Evolutionary conservation across 108 stramenopile genomes (phyloP).

Genomic region (Cyclotella choctawhatcheeana): DNA sequence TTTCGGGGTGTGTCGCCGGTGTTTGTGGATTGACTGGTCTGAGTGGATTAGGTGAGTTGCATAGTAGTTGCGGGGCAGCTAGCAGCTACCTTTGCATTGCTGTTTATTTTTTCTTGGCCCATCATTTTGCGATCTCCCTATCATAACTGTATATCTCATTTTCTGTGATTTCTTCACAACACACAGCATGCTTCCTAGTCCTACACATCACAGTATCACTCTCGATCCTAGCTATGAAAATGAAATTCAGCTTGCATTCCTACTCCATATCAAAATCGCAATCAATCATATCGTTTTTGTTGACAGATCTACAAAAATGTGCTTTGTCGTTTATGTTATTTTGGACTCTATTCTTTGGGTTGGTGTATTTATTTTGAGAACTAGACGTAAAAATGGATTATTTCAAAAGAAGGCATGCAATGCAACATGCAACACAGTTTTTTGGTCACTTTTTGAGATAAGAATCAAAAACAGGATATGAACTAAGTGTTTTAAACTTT

Average conservation of each 20-base stretch:
- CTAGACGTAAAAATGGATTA: background rate
- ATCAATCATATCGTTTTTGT: constrained; percentile 64
- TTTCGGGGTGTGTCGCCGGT: constrained; percentile 83
- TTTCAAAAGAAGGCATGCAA: background rate
- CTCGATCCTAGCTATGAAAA: constrained; percentile 65
- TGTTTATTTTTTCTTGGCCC: background rate
- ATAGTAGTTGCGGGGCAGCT: too few species aligned
- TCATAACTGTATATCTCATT: background rate
- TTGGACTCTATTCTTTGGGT: constrained; percentile 89
- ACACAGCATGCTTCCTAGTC: constrained; percentile 60
- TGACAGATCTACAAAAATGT: constrained; percentile 77
- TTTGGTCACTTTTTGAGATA: background rate
- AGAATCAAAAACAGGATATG: background rate
- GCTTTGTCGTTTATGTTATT: constrained; percentile 85
- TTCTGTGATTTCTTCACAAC: background rate
- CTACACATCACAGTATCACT: constrained; percentile 63
- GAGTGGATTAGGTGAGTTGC: constrained; percentile 79
- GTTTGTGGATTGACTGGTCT: constrained; percentile 79
- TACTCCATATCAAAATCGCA: constrained; percentile 61
- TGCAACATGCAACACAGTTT: too few species aligned
- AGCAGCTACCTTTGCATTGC: background rate
- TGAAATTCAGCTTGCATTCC: constrained; percentile 70
- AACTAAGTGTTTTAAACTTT: background rate
- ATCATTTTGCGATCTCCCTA: background rate
- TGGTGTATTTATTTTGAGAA: constrained; percentile 81